Evolutionary conservation across 2,329 filamentous ascomycete genomes (phyloP), one percentile per base, ranked within the genome.

Genomic region (Lasiodiplodia theobromae): DNA sequence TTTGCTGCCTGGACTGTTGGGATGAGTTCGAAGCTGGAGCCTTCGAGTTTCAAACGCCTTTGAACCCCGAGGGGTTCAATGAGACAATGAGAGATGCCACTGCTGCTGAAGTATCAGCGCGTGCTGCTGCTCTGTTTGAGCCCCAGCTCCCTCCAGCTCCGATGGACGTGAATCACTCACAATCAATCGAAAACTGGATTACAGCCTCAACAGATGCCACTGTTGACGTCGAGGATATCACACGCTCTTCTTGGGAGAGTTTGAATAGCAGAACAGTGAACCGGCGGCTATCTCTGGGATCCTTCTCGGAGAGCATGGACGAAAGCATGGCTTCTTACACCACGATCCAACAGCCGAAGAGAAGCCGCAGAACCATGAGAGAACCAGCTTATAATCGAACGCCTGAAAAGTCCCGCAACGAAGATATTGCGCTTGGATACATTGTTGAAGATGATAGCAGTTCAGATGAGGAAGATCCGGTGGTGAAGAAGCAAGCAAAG

Each of bases 1-100:
- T 65, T 31, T 65, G 62, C 28, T 65, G 62, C 25, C 6, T 25
- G 11, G 38, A 65, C 47, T 65, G 62, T 53, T 37, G 47, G 31
- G 10, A 10, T 14, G 47, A 49, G 18, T 65, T 47, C 31, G 40
- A 23, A 12, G 40, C 6, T 8, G n/a, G 47, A 6, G 31, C 25
- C 0, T 65, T 49, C 21, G 62, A 65, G 18, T 52, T 56, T 14
- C n/a, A 49, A 21, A 49, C 14, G 21, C n/a, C 62, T 16, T 37
- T 14, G 14, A 44, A 25, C 10, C 5, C 23, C 12, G 62, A 23
- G 18, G 47, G 38, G 21, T 49, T 49, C n/a, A 53, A 34, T 11
- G 40, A 65, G 44, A 65, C 14, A 11, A 56, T n/a, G 31, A 21
- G 54, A 21, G 2, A 65, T 21, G 52, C 23, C 25, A 28, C 23